These are phyloP conservation scores for Blastocystis sp. DNA, from an alignment of 352 stramenopile genomes.

Conservation along the genomic window DNA sequence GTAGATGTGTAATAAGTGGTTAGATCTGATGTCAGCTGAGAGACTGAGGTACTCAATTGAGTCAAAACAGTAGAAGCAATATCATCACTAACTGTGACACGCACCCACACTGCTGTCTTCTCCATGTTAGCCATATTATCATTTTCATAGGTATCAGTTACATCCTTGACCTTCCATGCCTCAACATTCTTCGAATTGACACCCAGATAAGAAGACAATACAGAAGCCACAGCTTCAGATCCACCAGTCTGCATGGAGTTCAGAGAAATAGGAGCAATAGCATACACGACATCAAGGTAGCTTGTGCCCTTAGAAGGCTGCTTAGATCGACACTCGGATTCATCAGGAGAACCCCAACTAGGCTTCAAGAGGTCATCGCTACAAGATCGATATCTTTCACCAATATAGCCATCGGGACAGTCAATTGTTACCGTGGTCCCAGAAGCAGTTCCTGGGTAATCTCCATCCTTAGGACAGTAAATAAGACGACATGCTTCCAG, in stretches of 20 bases:
- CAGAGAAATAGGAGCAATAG: background rate
- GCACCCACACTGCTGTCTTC: constrained; percentile 40
- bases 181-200: constrained; percentile 24
- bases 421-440: background rate
- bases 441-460: constrained; percentile 49
- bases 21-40: background rate
- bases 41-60: background rate
- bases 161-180: constrained; percentile 53
- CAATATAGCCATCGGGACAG: constrained; percentile 51
- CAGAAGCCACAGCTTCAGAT: background rate
- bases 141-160: background rate
- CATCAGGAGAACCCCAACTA: constrained; percentile 10
- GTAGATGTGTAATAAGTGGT: background rate
- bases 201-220: background rate
- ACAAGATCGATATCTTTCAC: constrained; percentile 49
- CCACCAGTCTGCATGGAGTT: background rate
- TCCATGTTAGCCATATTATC: background rate
- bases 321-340: constrained; percentile 26
- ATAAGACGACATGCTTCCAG: constrained; percentile 39
- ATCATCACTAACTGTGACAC: background rate
- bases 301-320: constrained; percentile 36
- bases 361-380: constrained; percentile 18
- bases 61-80: background rate
- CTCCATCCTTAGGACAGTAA: constrained; percentile 58
- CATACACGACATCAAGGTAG: constrained; percentile 60